Percentiles rank a stretch among this genome's conserved stretches.
phyloP scores from a whole-genome alignment of 352 stramenopile species.

The Pythium sukuiense region DNA sequence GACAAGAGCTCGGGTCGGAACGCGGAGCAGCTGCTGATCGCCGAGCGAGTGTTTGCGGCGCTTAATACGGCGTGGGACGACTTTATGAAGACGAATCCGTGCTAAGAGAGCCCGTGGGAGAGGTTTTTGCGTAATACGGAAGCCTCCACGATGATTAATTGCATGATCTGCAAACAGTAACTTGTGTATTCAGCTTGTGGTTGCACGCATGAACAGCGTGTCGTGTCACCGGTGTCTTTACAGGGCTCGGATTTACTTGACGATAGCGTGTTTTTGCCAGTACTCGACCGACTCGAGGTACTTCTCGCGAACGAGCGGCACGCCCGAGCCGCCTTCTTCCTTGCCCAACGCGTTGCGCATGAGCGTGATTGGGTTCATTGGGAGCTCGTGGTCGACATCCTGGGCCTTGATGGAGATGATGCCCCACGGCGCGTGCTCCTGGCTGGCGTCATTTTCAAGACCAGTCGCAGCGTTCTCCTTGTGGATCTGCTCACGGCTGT shows the following conservation, averaged over 20 bases:
- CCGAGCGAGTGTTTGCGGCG: conserved; percentile 88
- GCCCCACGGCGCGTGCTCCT: conserved; percentile 83
- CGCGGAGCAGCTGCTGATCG: conserved; percentile 87
- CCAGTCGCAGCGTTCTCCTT: conserved; percentile 93
- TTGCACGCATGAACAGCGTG: not conserved
- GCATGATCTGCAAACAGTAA: not conserved
- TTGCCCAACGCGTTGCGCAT: conserved; percentile 98
- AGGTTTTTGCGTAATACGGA: not conserved
- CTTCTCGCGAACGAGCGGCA: conserved; percentile 70
- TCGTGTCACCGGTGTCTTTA: not conserved
- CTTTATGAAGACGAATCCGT: conserved; percentile 77
- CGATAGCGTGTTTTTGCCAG: conserved; percentile 83
- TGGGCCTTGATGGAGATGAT: conserved; percentile 98
- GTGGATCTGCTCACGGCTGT: conserved; percentile 97
- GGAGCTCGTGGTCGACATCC: conserved; percentile 94
- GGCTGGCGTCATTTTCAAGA: conserved; percentile 36
- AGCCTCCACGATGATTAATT: not conserved
- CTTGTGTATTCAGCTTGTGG: not conserved
- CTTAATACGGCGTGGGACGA: conserved; percentile 91
- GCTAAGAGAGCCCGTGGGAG: conserved; percentile 25
- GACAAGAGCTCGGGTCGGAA: conserved; percentile 88
- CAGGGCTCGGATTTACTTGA: conserved; percentile 56
- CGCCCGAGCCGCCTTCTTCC: conserved; percentile 90
- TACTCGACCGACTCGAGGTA: conserved; percentile 89
- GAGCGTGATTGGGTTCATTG: conserved; percentile 98